Conservation (phyloP, 2,329 filamentous ascomycete genomes). For the Cadophora sp. region DNA sequence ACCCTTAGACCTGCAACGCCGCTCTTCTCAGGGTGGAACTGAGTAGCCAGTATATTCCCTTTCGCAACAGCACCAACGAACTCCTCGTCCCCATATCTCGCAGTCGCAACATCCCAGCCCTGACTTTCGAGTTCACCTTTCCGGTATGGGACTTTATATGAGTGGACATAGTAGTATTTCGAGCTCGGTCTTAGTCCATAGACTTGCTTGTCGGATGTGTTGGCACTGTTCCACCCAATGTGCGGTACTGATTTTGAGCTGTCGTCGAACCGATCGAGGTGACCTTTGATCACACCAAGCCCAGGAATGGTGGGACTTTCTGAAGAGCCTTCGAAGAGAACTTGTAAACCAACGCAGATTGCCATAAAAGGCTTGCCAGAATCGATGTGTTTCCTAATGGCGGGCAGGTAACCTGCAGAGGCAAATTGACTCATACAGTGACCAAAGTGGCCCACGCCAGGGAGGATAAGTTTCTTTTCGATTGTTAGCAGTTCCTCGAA, state of each 20-base stretch:
- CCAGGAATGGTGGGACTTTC: constrained; percentile 78
- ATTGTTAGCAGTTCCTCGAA: not conserved
- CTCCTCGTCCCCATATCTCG: constrained; percentile 83
- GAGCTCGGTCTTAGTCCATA: constrained; percentile 81
- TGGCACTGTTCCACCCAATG: constrained; percentile 97
- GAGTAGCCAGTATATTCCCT: constrained; percentile 86
- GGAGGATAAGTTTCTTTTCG: constrained; percentile 84
- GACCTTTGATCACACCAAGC: constrained; percentile 74
- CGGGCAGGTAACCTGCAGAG: constrained; percentile 81
- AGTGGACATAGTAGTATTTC: constrained; percentile 99
- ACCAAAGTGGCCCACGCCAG: constrained; percentile 96
- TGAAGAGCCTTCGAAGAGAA: constrained; percentile 83
- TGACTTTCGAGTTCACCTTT: constrained; percentile 76
- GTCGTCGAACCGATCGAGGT: constrained; percentile 79
- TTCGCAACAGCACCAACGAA: constrained; percentile 91
- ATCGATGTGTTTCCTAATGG: constrained; percentile 81
- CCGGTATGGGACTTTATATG: constrained; percentile 82
- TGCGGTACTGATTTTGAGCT: constrained; percentile 90
- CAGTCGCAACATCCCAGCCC: constrained; percentile 93
- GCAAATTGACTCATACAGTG: constrained; percentile 90
- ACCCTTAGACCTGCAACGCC: constrained; percentile 87
- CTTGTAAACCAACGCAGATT: constrained; percentile 94
- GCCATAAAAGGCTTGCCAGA: constrained; percentile 98
- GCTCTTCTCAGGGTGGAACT: constrained; percentile 98
- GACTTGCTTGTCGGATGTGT: constrained; percentile 65